Conservation (phyloP, 805 yeast genomes). For the Wickerhamomyces tratensis region DNA sequence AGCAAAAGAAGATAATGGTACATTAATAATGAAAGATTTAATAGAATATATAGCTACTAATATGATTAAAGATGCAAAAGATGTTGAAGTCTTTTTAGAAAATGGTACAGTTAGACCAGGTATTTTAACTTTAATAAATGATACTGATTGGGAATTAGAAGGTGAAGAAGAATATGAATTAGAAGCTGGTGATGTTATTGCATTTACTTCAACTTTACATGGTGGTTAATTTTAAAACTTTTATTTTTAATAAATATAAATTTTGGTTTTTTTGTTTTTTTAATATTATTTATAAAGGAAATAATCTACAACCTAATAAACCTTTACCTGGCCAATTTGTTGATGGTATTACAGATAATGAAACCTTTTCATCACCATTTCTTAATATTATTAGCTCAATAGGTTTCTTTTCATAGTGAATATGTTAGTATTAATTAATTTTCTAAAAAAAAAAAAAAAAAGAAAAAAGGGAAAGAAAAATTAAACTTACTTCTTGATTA, state of each 20-base stretch:
- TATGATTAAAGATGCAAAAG: slow-evolving; percentile 51
- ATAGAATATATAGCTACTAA: slow-evolving; percentile 42
- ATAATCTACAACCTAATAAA: slow-evolving; percentile 55
- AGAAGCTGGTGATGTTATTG: slow-evolving; percentile 65
- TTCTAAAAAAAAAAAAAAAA: not conserved
- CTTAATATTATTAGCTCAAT: slow-evolving; percentile 22
- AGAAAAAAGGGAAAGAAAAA: not conserved
- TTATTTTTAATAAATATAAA: not conserved
- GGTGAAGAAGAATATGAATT: slow-evolving; percentile 79
- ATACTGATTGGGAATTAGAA: slow-evolving; percentile 94
- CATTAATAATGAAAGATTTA: slow-evolving; percentile 34
- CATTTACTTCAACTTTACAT: slow-evolving; percentile 89
- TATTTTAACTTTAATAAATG: slow-evolving; percentile 81
- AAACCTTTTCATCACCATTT: slow-evolving; percentile 15
- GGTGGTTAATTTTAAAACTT: slow-evolving; percentile 52
- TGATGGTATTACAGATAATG: slow-evolving; percentile 33
- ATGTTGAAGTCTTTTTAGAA: slow-evolving; percentile 67
- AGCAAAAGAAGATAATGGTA: slow-evolving; percentile 28
- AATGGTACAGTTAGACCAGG: slow-evolving; percentile 84
- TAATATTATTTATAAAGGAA: slow-evolving; percentile 21
- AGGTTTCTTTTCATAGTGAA: slow-evolving; percentile 2
- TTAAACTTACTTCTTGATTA: slow-evolving; percentile 25
- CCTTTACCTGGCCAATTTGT: slow-evolving; percentile 59
- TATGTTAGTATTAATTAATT: not conserved
- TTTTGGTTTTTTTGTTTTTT: not conserved